Percentiles rank a stretch among this genome's conserved stretches.
phyloP scores from a whole-genome alignment of 1,284 basidiomycete genomes.

The Termitomyces sp. region DNA sequence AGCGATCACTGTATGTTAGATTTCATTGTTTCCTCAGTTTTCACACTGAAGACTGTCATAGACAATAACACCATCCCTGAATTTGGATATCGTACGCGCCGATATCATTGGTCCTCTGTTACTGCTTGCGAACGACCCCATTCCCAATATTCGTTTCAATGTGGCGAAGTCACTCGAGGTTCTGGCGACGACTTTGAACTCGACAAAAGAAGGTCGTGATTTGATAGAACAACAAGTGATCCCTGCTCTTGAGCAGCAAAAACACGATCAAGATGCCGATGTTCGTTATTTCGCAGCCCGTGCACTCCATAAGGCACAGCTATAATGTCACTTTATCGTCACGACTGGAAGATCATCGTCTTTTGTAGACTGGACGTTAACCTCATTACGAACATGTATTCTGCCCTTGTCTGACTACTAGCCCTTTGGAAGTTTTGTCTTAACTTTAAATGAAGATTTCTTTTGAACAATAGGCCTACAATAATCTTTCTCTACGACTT shows the following conservation, averaged over 20 bases:
- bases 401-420: neutral
- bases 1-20: conserved; percentile 82
- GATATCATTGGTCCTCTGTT: conserved; percentile 87
- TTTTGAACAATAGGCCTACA: neutral
- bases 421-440: neutral
- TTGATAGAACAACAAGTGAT: conserved; percentile 47
- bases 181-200: conserved; percentile 68
- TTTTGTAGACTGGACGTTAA: neutral
- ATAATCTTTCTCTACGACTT: too few species aligned
- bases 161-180: conserved; percentile 94
- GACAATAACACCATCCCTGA: conserved; percentile 90
- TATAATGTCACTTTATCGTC: conserved; percentile 5
- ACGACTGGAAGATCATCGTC: neutral
- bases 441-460: neutral
- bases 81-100: conserved; percentile 78
- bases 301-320: conserved; percentile 56
- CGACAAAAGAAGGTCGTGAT: conserved; percentile 50
- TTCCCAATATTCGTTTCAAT: conserved; percentile 99
- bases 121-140: conserved; percentile 84
- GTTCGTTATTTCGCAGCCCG: conserved; percentile 83
- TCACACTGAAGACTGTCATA: conserved; percentile 27
- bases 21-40: neutral
- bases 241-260: conserved; percentile 83
- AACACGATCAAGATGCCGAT: conserved; percentile 92
- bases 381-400: neutral